Base-by-base conservation (phyloP, 2,329 filamentous ascomycete genomes). In the Hypocrella siamensis region DNA sequence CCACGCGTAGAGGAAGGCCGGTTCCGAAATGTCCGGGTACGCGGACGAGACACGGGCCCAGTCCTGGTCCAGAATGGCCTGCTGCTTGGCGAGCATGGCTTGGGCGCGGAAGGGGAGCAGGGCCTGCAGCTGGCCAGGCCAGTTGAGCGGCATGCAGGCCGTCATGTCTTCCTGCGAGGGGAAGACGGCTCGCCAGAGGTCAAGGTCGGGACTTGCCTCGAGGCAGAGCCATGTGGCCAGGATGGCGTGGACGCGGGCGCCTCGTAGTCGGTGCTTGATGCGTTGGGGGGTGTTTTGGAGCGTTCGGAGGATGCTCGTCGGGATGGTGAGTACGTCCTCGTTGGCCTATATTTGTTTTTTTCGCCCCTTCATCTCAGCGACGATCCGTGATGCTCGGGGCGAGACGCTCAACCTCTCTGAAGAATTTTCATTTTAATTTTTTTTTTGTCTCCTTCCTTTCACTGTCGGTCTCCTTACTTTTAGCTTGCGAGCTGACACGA, bases 191-290 rank as follows among this genome's bases (percentile, higher is more conserved):
- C 67, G 62, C 79, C 80, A 88, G 14, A 59, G 49, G 0, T 55
- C 52, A 40, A 67, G 67, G 17, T 61, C 60, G 14, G 55, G 43
- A 6, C 58, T 48, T 2, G 52, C 49, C 35, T 74, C 62, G 19
- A 77, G 58, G 18, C 69, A 66, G 7, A 86, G 58, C 36, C 74
- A 70, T 2, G 75, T 65, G n/a, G 83, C 78, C 6, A 90, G 61
- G 25, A 83, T 66, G 18, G 75, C 77, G 43, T 92, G 83, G 16
- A 79, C 65, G 27, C 67, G 65, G 35, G 63, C 61, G 14, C 61
- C 57, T 0, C 66, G 61, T 9, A 79, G 63, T 18, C 56, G 57
- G 10, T 54, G 49, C 32, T 60, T 52, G 33, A 84, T 65, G 3
- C 54, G 37, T 19, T 59, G 55, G 6, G 71, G 67, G 9, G 79